Evolutionary conservation across 805 yeast species (phyloP).

Genomic region (Spencermartinsiella europaea): DNA sequence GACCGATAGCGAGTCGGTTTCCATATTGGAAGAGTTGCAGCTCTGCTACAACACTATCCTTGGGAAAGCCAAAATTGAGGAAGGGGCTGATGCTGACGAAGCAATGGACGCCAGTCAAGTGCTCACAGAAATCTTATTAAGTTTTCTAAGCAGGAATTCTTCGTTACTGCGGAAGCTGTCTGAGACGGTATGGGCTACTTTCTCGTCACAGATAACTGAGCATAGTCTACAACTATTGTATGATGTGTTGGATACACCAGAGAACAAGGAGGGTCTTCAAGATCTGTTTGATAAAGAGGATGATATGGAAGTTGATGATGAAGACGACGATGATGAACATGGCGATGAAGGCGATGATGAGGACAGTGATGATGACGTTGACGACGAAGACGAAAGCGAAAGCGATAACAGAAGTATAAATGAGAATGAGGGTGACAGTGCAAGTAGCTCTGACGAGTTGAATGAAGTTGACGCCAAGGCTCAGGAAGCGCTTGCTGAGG

Average conservation of each 20-base stretch:
- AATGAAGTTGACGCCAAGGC: constrained; percentile 36
- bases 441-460: constrained; percentile 36
- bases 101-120: constrained; percentile 42
- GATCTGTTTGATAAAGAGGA: constrained; percentile 64
- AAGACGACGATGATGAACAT: constrained; percentile 38
- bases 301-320: constrained; percentile 44
- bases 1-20: constrained; percentile 68
- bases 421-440: constrained; percentile 32
- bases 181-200: constrained; percentile 51
- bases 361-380: constrained; percentile 34
- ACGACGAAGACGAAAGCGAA: constrained; percentile 35
- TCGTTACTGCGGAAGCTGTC: constrained; percentile 54
- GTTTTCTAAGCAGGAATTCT: constrained; percentile 53
- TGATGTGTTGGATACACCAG: constrained; percentile 59
- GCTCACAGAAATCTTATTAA: constrained; percentile 53
- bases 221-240: constrained; percentile 46
- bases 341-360: constrained; percentile 35
- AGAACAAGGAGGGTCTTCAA: constrained; percentile 76
- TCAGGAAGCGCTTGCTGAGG: constrained; percentile 32
- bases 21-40: constrained; percentile 67
- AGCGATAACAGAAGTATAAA: constrained; percentile 32
- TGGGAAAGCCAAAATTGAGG: constrained; percentile 36
- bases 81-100: constrained; percentile 32
- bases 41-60: constrained; percentile 48
- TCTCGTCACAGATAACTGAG: constrained; percentile 42